Percentiles rank a stretch among this genome's conserved stretches.
phyloP scores from a whole-genome alignment of 2,329 filamentous ascomycete genomes.

The Diplocarpon rosae region DNA sequence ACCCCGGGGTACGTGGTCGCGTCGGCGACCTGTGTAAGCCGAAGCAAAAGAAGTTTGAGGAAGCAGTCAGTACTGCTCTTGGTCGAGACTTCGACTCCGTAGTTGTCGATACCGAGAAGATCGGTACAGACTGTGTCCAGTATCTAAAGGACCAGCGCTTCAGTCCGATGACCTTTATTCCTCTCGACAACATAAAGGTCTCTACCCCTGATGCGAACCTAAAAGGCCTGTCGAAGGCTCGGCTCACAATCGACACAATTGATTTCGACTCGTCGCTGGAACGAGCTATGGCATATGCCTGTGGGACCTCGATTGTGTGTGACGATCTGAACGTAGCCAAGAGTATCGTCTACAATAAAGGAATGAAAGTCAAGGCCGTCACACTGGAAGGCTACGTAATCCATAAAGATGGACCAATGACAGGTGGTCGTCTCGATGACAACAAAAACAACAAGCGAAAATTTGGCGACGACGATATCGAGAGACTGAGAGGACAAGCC shows the following conservation, averaged over 20 bases:
- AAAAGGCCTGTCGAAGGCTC: conserved; percentile 76
- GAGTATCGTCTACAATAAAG: conserved; percentile 74
- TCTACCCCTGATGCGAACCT: conserved; percentile 81
- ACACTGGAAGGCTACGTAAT: conserved; percentile 94
- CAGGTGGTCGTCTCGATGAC: conserved; percentile 74
- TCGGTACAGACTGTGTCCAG: conserved; percentile 84
- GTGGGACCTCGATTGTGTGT: conserved; percentile 88
- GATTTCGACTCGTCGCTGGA: conserved; percentile 84
- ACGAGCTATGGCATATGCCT: conserved; percentile 88
- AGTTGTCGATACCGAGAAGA: conserved; percentile 90
- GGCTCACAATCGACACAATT: conserved; percentile 90
- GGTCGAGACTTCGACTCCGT: conserved; percentile 91
- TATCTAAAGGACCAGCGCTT: conserved; percentile 86
- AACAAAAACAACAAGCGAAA: conserved; percentile 65
- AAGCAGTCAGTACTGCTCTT: conserved; percentile 84
- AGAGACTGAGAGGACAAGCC: conserved; percentile 67
- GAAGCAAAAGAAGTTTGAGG: conserved; percentile 93
- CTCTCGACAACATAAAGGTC: conserved; percentile 94
- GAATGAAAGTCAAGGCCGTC: conserved; percentile 82
- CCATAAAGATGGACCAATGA: conserved; percentile 93
- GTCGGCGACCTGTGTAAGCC: conserved; percentile 88
- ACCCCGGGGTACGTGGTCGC: conserved; percentile 81
- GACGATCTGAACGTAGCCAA: conserved; percentile 81
- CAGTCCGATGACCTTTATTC: conserved; percentile 85
- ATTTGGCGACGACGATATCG: conserved; percentile 84